Conservation (phyloP, 108 stramenopile genomes). For the Tribonema minus region DNA sequence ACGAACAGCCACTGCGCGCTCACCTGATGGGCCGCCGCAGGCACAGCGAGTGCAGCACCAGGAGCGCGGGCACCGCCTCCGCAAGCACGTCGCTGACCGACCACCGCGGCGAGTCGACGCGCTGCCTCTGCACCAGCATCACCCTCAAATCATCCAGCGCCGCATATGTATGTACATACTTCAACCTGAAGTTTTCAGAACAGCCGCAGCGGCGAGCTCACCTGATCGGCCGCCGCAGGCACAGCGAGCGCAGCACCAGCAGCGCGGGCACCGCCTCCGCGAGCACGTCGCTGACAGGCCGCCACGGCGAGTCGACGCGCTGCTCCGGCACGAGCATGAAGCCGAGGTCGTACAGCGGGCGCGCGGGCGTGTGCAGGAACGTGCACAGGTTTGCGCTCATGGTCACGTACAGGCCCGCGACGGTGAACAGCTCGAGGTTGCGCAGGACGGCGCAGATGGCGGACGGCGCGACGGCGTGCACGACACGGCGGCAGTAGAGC, state of each 20-base stretch:
- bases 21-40: no score
- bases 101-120: constrained; percentile 15
- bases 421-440: no score
- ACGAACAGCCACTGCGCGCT: no score
- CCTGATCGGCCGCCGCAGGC: no score
- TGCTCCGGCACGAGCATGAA: constrained; percentile 25
- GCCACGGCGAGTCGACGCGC: constrained; percentile 18
- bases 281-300: constrained; percentile 18
- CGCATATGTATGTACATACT: no score
- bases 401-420: no score
- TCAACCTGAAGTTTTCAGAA: no score
- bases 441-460: no score
- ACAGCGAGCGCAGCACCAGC: neutral
- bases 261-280: constrained; percentile 3
- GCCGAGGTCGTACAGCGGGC: constrained; percentile 17
- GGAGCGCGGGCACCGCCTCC: constrained; percentile 1
- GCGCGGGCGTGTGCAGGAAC: constrained; percentile 14
- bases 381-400: constrained; percentile 10
- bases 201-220: no score
- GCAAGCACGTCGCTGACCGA: constrained; percentile 17
- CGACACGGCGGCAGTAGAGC: no score
- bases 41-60: neutral
- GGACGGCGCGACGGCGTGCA: no score
- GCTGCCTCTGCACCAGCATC: constrained; percentile 10
- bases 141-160: constrained; percentile 11